A percentile compares a stretch with the other conserved stretches of the same genome.
Conservation (phyloP, 768 basidiomycete species). For the Naganishia friedmannii region DNA sequence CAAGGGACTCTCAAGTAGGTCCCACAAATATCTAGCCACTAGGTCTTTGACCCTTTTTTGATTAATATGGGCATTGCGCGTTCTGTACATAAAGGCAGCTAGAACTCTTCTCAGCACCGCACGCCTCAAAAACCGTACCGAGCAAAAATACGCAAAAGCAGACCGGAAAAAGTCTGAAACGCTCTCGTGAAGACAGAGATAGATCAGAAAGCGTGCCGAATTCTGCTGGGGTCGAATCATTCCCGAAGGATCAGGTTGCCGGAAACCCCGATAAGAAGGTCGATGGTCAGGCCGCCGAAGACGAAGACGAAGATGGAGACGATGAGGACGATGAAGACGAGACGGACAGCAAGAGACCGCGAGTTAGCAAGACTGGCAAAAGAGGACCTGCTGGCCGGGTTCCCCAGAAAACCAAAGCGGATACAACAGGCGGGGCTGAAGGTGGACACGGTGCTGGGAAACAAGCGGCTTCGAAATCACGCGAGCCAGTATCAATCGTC, state of each 20-base stretch:
- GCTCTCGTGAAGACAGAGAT: not conserved
- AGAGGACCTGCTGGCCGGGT: slow-evolving; percentile 18
- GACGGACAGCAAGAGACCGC: slow-evolving; percentile 6
- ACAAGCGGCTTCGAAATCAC: slow-evolving; percentile 18
- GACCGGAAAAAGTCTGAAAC: slow-evolving; percentile 3
- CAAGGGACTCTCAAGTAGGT: slow-evolving; percentile 69
- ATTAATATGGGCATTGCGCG: no score
- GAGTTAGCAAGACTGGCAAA: slow-evolving; percentile 5
- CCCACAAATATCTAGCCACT: no score
- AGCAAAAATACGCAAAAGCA: slow-evolving; percentile 4
- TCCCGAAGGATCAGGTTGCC: slow-evolving; percentile 23
- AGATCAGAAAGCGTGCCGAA: slow-evolving; percentile 14
- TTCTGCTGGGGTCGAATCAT: not conserved
- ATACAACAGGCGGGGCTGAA: not conserved
- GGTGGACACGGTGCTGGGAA: slow-evolving; percentile 30
- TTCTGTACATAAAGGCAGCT: no score
- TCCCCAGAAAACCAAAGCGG: slow-evolving; percentile 1
- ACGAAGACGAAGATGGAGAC: slow-evolving; percentile 2
- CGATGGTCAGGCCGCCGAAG: slow-evolving; percentile 26
- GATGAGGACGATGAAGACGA: slow-evolving; percentile 15
- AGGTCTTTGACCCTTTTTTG: no score
- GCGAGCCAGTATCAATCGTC: slow-evolving; percentile 28
- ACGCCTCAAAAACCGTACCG: slow-evolving; percentile 7
- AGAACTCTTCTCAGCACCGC: slow-evolving; percentile 17
- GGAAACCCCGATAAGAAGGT: not conserved